A percentile compares a stretch with the other conserved stretches of the same genome.
phyloP scores from a whole-genome alignment of 805 yeast species.

The Huiozyma naganishii region DNA sequence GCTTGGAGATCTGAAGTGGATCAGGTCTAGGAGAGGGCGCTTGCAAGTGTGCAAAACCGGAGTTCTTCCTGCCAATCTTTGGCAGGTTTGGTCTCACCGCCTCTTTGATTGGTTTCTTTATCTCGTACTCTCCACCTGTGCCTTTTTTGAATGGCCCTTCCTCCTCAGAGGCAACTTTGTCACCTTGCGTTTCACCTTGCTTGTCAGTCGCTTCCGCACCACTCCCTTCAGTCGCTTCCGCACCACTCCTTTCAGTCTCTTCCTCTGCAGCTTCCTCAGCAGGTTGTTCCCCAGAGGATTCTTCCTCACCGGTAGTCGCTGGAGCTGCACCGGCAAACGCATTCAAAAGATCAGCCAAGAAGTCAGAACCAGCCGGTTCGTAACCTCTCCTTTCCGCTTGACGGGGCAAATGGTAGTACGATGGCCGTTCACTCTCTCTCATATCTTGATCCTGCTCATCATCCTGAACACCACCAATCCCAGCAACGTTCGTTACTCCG shows the following conservation, averaged over 20 bases:
- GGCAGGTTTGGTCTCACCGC: not conserved
- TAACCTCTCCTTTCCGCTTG: not conserved
- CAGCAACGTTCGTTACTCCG: conserved; percentile 4
- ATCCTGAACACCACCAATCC: not conserved
- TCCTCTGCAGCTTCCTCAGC: conserved; percentile 11
- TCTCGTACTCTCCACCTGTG: not conserved
- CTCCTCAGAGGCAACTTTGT: not conserved
- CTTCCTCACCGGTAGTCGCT: not conserved
- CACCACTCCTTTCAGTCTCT: conserved; percentile 8
- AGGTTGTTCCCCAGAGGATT: conserved; percentile 8
- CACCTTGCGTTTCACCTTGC: not conserved
- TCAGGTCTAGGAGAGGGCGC: conserved; percentile 29
- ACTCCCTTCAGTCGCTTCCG: not conserved
- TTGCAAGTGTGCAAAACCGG: conserved; percentile 14
- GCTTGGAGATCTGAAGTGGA: conserved; percentile 37
- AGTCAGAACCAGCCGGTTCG: conserved; percentile 1
- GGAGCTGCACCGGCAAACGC: conserved; percentile 15
- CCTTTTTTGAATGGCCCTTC: not conserved
- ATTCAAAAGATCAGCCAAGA: conserved; percentile 12
- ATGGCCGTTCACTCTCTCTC: conserved; percentile 7
- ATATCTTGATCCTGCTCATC: conserved; percentile 9
- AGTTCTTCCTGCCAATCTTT: conserved; percentile 2
- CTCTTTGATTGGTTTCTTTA: not conserved
- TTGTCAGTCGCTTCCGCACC: not conserved
- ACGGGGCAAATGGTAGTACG: conserved; percentile 14